These are phyloP conservation scores for Xylaria flabelliformis DNA, from an alignment of 495 filamentous ascomycete genomes.

Conservation along the genomic window DNA sequence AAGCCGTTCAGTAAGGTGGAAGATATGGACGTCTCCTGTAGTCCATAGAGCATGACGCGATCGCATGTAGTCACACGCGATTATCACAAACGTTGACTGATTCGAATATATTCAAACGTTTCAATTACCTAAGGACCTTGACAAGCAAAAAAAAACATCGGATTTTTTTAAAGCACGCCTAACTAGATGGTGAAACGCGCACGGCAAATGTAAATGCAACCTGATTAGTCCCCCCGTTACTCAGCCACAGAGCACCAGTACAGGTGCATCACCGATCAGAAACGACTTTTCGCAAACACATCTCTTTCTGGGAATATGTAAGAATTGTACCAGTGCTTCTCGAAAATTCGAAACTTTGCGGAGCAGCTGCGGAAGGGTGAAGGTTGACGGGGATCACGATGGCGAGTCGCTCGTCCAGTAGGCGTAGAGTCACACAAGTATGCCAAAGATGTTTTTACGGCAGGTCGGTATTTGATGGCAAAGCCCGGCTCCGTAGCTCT, in stretches of 20 bases:
- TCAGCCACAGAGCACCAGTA: conserved; percentile 6
- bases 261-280: neutral
- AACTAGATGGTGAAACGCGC: conserved; percentile 13
- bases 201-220: neutral
- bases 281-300: neutral
- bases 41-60: neutral
- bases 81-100: neutral
- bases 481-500: neutral
- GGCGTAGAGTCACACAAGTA: neutral
- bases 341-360: neutral
- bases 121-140: neutral
- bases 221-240: neutral
- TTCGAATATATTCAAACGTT: neutral
- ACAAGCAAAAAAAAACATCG: conserved; percentile 14
- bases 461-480: neutral
- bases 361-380: neutral
- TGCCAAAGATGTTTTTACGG: neutral
- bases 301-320: neutral
- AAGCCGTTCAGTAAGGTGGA: neutral
- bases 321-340: neutral
- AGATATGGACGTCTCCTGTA: neutral
- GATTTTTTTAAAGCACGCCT: conserved; percentile 4
- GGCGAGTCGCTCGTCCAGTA: neutral
- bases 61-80: neutral
- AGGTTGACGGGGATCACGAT: neutral